Evolutionary conservation across 2,329 filamentous ascomycete genomes (phyloP).

Genomic region (Exserohilum rostratum): DNA sequence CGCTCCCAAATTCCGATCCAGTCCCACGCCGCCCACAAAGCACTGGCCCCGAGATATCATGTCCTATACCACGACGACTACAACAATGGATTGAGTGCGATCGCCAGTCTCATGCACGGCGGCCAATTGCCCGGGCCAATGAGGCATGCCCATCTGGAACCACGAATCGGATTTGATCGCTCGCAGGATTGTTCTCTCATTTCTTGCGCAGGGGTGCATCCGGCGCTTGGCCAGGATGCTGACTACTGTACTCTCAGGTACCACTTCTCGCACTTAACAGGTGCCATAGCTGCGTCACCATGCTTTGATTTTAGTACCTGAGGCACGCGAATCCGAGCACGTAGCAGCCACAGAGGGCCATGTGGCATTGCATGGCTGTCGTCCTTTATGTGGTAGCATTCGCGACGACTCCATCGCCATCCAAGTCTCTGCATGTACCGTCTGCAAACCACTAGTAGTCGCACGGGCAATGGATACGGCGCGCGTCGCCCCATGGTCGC

Average conservation of each 20-base stretch:
- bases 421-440: not conserved
- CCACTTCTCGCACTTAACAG: not conserved
- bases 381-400: no score
- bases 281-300: not conserved
- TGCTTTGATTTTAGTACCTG: not conserved
- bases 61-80: not conserved
- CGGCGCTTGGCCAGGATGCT: not conserved
- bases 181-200: constrained; percentile 8
- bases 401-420: no score
- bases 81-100: not conserved
- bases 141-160: not conserved
- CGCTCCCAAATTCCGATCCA: not conserved
- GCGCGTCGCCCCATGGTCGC: not conserved
- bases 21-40: not conserved
- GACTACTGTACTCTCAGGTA: not conserved
- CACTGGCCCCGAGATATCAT: not conserved
- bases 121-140: constrained; percentile 1
- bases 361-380: no score
- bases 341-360: not conserved
- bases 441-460: not conserved
- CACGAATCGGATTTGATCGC: constrained; percentile 1
- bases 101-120: not conserved
- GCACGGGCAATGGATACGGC: not conserved
- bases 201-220: not conserved
- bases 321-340: not conserved